Evolutionary conservation across 2,329 filamentous ascomycete genomes (phyloP).

Genomic region (Cordyceps javanica): DNA sequence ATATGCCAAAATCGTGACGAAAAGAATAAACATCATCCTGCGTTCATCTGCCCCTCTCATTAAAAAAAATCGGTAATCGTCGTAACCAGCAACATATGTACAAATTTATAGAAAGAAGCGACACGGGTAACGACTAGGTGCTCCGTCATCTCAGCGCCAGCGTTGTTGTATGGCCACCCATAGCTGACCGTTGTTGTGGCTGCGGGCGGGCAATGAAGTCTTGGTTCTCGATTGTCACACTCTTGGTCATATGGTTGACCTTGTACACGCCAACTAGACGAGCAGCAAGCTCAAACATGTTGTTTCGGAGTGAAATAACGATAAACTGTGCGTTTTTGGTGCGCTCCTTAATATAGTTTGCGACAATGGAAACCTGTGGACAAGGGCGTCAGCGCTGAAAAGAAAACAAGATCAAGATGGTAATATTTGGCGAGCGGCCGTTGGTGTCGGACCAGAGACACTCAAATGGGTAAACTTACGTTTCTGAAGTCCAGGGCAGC

Average conservation of each 20-base stretch:
- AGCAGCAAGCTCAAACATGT: conserved; percentile 99
- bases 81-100: conserved; percentile 13
- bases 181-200: conserved; percentile 24
- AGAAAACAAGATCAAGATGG: not conserved
- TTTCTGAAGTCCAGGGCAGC: conserved; percentile 97
- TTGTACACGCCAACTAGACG: conserved; percentile 97
- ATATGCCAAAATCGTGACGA: not conserved
- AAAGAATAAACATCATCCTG: not conserved
- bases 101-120: conserved; percentile 1
- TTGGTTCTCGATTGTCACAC: conserved; percentile 78
- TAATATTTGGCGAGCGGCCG: conserved; percentile 5
- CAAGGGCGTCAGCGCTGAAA: not conserved
- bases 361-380: conserved; percentile 83
- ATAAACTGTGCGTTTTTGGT: conserved; percentile 99
- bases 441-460: not conserved
- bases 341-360: conserved; percentile 97
- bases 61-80: conserved; percentile 4
- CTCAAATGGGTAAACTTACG: conserved; percentile 52
- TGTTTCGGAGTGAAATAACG: conserved; percentile 94
- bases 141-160: conserved; percentile 28
- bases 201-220: conserved; percentile 57
- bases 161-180: conserved; percentile 26
- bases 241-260: conserved; percentile 98
- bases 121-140: not conserved
- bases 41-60: conserved; percentile 1